phyloP scores from a whole-genome alignment of 2,329 filamentous ascomycete species.

The Hypoxylon sp. region DNA sequence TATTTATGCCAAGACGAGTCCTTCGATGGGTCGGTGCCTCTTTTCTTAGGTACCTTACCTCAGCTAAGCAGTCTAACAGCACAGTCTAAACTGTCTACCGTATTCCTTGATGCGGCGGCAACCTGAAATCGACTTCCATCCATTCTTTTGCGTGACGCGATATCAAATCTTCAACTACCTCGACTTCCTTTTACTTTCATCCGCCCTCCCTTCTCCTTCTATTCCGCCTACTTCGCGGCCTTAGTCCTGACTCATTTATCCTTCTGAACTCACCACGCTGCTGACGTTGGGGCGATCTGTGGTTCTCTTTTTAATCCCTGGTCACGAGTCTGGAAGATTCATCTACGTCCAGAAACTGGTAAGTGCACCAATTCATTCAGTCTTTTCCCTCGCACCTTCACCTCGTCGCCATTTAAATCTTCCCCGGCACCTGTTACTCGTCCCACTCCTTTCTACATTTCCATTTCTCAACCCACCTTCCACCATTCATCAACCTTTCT shows the following conservation, averaged over 20 bases:
- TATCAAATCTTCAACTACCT: slow-evolving; percentile 26
- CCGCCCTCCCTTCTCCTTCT: background rate
- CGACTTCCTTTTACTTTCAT: slow-evolving; percentile 10
- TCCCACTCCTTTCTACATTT: background rate
- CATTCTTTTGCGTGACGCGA: slow-evolving; percentile 17
- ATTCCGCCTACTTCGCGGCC: slow-evolving; percentile 2
- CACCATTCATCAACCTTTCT: background rate
- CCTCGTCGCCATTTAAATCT: background rate
- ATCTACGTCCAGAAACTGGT: slow-evolving; percentile 20
- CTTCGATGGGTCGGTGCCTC: background rate
- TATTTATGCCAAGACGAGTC: background rate
- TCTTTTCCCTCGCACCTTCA: slow-evolving; percentile 5
- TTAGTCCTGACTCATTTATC: background rate
- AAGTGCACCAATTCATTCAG: background rate
- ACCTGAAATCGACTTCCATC: slow-evolving; percentile 35
- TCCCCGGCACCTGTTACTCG: background rate
- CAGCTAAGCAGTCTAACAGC: too few species aligned
- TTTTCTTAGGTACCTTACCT: too few species aligned
- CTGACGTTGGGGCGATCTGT: slow-evolving; percentile 1
- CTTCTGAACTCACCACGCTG: background rate
- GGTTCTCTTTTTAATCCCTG: background rate
- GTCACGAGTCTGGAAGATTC: slow-evolving; percentile 32
- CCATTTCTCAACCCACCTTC: background rate
- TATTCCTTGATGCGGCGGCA: slow-evolving; percentile 29
- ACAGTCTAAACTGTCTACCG: slow-evolving; percentile 18